Conservation (phyloP, 2,329 filamentous ascomycete genomes). For the Colletotrichum spaethianum region DNA sequence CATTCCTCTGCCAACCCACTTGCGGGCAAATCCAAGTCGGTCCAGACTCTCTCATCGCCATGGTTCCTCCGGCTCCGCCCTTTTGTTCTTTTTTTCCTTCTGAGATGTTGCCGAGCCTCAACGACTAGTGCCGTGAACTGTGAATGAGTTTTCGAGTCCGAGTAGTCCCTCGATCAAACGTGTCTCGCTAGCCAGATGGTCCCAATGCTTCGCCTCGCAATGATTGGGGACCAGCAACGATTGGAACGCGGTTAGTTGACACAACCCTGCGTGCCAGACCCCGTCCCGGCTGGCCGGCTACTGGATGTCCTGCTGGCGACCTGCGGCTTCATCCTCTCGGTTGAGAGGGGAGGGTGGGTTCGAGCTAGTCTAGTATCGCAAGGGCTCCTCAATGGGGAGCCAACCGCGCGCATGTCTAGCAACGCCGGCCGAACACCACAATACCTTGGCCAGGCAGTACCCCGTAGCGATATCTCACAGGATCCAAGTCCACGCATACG, state of each 20-base stretch:
- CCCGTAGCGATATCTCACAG: neutral
- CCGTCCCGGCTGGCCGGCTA: no score
- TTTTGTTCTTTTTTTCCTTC: no score
- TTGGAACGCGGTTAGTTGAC: neutral
- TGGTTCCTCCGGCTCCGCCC: rapidly evolving
- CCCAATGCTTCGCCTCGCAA: neutral
- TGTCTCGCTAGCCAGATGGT: neutral
- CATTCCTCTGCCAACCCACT: neutral
- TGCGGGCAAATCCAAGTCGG: neutral
- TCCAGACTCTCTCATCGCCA: neutral
- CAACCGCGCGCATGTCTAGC: neutral
- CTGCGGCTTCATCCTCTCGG: no score
- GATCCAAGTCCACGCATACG: neutral
- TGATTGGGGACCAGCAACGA: neutral
- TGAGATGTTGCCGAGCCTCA: neutral
- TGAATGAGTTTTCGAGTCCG: neutral
- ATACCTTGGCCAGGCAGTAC: neutral
- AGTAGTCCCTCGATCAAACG: neutral
- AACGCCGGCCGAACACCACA: neutral
- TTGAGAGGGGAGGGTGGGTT: no score
- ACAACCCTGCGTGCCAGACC: neutral
- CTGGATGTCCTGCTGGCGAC: no score
- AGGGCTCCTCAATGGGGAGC: neutral
- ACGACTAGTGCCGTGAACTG: neutral
- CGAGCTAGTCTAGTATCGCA: no score